Conservation (phyloP, 176 grass and related monocot genomes). For the Oryza officinalis region DNA sequence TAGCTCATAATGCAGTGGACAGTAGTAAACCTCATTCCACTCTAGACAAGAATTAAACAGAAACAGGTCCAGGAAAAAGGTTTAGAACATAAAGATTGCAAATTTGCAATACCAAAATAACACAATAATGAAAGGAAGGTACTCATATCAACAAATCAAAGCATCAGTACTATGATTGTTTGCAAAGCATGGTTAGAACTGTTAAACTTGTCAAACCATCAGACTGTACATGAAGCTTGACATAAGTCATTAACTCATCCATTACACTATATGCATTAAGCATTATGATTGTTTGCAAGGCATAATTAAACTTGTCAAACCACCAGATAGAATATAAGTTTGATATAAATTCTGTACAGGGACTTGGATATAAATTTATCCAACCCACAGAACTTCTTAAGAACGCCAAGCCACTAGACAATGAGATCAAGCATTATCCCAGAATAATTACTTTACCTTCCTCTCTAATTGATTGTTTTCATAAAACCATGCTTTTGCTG, state of each 20-base stretch:
- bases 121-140: neutral
- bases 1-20: neutral
- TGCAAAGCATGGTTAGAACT: neutral
- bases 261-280: neutral
- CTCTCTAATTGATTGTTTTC: constrained; percentile 72
- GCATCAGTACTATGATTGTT: neutral
- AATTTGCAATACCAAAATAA: constrained; percentile 3
- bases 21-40: neutral
- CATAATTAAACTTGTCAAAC: neutral
- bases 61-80: neutral
- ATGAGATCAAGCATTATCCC: constrained; percentile 7
- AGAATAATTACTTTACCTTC: constrained; percentile 54
- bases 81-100: neutral
- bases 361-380: neutral
- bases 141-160: too few relatives aligned
- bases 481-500: constrained; percentile 82
- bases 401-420: neutral
- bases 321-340: neutral
- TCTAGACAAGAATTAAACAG: constrained; percentile 8
- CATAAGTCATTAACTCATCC: neutral
- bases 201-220: neutral
- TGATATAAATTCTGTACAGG: neutral
- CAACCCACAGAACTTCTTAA: constrained; percentile 10
- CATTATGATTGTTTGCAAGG: neutral
- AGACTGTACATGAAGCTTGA: neutral